Evolutionary conservation across 2,329 filamentous ascomycete species (phyloP).

Genomic region (Aspergillus ruber): DNA sequence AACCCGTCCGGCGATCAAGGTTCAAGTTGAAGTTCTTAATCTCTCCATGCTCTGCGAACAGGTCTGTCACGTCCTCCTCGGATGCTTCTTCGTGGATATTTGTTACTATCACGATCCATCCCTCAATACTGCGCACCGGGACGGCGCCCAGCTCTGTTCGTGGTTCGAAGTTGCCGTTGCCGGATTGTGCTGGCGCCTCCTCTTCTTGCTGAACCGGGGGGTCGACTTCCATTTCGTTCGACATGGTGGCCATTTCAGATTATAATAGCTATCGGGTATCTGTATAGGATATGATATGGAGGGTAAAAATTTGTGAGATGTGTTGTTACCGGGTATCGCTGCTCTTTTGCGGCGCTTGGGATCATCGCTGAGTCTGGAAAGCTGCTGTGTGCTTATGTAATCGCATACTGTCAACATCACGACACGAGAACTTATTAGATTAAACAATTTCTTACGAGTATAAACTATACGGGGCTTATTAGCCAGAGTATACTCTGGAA

Average conservation of each 20-base stretch:
- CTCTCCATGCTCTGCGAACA: conserved; percentile 61
- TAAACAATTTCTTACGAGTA: too few species aligned
- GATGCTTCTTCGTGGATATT: conserved; percentile 63
- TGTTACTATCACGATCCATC: conserved; percentile 64
- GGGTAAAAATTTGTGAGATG: not conserved
- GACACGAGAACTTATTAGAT: too few species aligned
- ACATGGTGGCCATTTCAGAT: conserved; percentile 23
- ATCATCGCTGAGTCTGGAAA: not conserved
- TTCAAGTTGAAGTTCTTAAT: conserved; percentile 64
- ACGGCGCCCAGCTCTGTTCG: conserved; percentile 41
- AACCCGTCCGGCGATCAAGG: conserved; percentile 59
- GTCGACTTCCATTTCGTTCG: conserved; percentile 43
- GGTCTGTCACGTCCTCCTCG: conserved; percentile 60
- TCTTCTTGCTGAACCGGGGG: conserved; percentile 32
- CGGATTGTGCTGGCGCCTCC: conserved; percentile 23
- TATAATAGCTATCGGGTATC: not conserved
- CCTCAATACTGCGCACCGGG: conserved; percentile 62
- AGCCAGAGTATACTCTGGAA: too few species aligned
- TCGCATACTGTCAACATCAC: not conserved
- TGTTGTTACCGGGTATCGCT: not conserved
- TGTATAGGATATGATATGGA: not conserved
- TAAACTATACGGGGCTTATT: too few species aligned
- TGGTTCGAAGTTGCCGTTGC: conserved; percentile 29
- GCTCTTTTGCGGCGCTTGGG: not conserved
- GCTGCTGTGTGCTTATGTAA: conserved; percentile 3